phyloP scores from a whole-genome alignment of 495 filamentous ascomycete genomes.

The Neurospora sp. region DNA sequence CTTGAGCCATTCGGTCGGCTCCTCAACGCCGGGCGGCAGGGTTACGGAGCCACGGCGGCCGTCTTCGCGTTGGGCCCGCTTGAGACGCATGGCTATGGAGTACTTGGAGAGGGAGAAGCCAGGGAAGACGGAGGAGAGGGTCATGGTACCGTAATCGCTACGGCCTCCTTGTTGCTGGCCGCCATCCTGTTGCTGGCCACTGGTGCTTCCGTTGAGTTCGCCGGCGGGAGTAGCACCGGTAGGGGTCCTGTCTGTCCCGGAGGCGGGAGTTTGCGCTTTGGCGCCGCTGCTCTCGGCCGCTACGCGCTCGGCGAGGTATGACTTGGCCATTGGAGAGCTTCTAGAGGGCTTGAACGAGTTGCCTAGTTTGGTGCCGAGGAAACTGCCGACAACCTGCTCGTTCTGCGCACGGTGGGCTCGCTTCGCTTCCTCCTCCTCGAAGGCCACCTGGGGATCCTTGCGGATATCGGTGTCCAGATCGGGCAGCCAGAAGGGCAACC shows the following conservation, averaged over 20 bases:
- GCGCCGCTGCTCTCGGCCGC: slow-evolving; percentile 23
- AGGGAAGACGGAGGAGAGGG: slow-evolving; percentile 52
- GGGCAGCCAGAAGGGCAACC: slow-evolving; percentile 88
- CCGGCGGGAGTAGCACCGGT: slow-evolving; percentile 21
- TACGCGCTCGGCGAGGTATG: slow-evolving; percentile 39
- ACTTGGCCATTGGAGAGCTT: slow-evolving; percentile 52
- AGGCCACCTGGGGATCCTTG: slow-evolving; percentile 82
- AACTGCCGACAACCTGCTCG: slow-evolving; percentile 79
- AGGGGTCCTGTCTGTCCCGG: slow-evolving; percentile 12
- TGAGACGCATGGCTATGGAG: slow-evolving; percentile 36
- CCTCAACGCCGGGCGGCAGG: slow-evolving; percentile 76
- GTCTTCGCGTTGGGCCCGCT: slow-evolving; percentile 17
- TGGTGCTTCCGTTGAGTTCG: background rate
- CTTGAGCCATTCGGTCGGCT: slow-evolving; percentile 81
- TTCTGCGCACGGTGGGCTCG: slow-evolving; percentile 72
- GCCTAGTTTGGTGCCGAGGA: slow-evolving; percentile 43
- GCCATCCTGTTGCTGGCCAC: background rate
- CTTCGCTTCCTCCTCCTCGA: slow-evolving; percentile 80
- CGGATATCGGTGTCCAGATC: slow-evolving; percentile 87
- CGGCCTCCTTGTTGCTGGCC: slow-evolving; percentile 6
- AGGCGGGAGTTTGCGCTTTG: slow-evolving; percentile 9
- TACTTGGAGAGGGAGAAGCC: slow-evolving; percentile 66
- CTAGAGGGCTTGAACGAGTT: slow-evolving; percentile 43
- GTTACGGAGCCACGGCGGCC: slow-evolving; percentile 12
- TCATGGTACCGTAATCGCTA: slow-evolving; percentile 32